phyloP scores from a whole-genome alignment of 1,284 basidiomycete species.

The Trametes polyzona region DNA sequence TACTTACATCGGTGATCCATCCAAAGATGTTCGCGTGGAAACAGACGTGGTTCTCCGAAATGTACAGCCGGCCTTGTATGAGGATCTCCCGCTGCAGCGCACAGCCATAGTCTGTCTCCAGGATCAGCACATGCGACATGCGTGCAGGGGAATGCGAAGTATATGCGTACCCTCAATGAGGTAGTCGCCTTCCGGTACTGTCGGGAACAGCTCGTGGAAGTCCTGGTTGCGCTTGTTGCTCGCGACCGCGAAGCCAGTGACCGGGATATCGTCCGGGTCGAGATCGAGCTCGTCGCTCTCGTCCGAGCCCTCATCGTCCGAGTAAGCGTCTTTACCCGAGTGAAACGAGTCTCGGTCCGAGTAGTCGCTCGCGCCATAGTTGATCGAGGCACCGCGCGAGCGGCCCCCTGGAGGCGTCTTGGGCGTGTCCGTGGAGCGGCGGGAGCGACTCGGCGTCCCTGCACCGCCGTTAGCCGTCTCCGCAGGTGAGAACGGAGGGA shows the following conservation, averaged over 20 bases:
- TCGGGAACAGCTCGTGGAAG: conserved; percentile 92
- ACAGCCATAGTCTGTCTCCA: conserved; percentile 89
- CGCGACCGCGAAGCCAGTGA: conserved; percentile 95
- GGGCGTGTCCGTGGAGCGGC: conserved; percentile 21
- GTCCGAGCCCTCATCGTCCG: conserved; percentile 39
- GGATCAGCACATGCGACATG: conserved; percentile 7
- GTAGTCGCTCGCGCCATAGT: conserved; percentile 32
- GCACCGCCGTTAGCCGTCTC: conserved; percentile 17
- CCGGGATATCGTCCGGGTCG: conserved; percentile 73
- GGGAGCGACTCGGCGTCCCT: conserved; percentile 10
- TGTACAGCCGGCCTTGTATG: conserved; percentile 94
- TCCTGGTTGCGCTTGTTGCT: conserved; percentile 94
- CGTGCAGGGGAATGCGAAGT: neutral
- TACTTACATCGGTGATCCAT: conserved; percentile 93
- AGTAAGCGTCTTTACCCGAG: conserved; percentile 32
- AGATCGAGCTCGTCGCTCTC: conserved; percentile 52
- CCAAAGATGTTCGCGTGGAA: conserved; percentile 99
- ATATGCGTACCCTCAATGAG: conserved; percentile 86
- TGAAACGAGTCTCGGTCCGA: conserved; percentile 38
- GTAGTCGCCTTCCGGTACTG: conserved; percentile 94
- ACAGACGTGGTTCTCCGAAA: conserved; percentile 97
- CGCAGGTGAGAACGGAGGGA: conserved; percentile 42
- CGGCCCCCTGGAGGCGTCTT: conserved; percentile 24
- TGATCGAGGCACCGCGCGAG: conserved; percentile 33
- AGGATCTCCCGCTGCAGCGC: conserved; percentile 96